Base-by-base conservation (phyloP, 495 filamentous ascomycete genomes). In the Saxophila tyrrhenica region DNA sequence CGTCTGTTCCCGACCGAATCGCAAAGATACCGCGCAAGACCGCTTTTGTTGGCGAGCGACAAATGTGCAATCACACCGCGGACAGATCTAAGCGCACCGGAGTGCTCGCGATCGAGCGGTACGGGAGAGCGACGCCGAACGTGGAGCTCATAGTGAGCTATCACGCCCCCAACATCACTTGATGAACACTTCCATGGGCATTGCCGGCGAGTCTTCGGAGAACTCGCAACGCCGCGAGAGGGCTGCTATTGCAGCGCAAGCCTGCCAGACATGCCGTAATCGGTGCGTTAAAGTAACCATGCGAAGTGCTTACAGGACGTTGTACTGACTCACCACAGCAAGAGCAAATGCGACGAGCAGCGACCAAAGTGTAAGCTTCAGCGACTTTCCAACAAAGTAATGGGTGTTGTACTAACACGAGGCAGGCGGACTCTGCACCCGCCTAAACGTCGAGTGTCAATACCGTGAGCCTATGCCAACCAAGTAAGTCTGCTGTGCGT, bases 401-500 rank as follows among this genome's bases (percentile, higher is more conserved):
- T 13, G 7, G 29, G 24, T 9, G 7, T 24, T 48, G 15, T 25
- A 16, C 46, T 29, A 24, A 29, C 46, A 29, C 8, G 7, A 3
- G 0, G 1, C 35, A 61, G 58, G 58, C 49, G 62, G 62, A 2
- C 54, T 66, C 2, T 68, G 65, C 51, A 41, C 50, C 29, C 56
- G 65, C 69, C 65, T 75, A 65, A 67, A 72, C 56, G 69, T 79
- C 43, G 76, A 79, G 44, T 82, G 79, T 69, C 69, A 70, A 58
- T 82, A 81, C 59, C 65, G 78, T 56, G 78, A 81, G 60, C 76
- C 78, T 23, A 73, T 78, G 62, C 78, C 78, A 50, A 82, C 79
- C 25, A 82, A 81, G 79, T 82, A 72, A 69, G 75, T 72, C 25
- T 42, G 25, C 45, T 53, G 23, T 13, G 29, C 29, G 7, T 7